Evolutionary conservation across 2,329 filamentous ascomycete genomes (phyloP), one percentile per base, ranked within the genome.

Genomic region (Fusarium coicis): DNA sequence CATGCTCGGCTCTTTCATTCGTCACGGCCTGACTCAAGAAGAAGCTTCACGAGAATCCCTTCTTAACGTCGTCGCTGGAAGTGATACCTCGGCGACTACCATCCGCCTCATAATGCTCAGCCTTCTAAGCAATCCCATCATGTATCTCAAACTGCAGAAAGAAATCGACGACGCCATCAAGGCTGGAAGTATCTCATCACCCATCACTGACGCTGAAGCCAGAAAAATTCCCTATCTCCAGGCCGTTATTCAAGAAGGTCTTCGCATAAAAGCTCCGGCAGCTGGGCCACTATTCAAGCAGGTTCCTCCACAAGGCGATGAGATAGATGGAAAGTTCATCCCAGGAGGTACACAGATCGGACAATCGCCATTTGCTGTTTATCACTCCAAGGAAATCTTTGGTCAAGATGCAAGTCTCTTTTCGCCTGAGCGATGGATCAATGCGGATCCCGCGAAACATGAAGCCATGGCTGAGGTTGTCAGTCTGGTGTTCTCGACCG

Each of bases 131-230:
- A 86, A 84, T 40, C 87, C 87, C 0, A 79, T 80, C 0, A 82
- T 86, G 1, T 86, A 88, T 59, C 55, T 73, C 5, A 84, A 83
- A 8, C 80, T 91, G 0, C 84, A 85, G 40, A 71, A 73, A 1
- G 89, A 91, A 70, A 83, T 90, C 32, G 84, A 87, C 44, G 63
- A 75, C 2, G 85, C 84, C 0, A 80, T 90, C 4, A 83, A 85
- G 1, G 80, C 83, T 1, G 78, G 79, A 7, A 65, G 61, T 26
- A 66, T 64, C 11, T 63, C 69, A 12, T 34, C 34, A 0, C 47
- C 59, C 1, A 76, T 83, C n/a, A 74, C 80, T 0, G 61, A 70
- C 43, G 75, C 78, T 4, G 81, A 86, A 70, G 81, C 81, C 2
- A 79, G 80, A 21, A 72, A 74, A 7, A 79, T 88, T 11, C 83